Conservation (phyloP, 225 moss, liverwort and hornwort genomes). For the Bryum argenteum region DNA sequence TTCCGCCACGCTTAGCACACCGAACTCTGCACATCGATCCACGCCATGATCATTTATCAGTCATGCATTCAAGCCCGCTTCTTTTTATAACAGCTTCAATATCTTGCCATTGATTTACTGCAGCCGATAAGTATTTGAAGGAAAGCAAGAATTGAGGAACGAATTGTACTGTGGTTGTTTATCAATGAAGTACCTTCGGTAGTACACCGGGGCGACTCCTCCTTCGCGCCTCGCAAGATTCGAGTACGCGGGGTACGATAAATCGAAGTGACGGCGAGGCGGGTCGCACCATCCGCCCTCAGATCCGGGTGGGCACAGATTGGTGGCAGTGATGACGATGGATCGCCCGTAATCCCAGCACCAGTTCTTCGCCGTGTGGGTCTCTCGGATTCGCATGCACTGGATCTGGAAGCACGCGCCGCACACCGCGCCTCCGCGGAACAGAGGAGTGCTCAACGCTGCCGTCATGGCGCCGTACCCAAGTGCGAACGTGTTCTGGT, state of each 20-base stretch:
- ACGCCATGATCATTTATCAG: background rate
- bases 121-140: no score
- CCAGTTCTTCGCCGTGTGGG: slow-evolving; percentile 26
- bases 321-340: slow-evolving; percentile 52
- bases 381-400: slow-evolving; percentile 18
- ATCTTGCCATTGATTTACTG: no score
- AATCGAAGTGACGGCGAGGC: slow-evolving; percentile 45
- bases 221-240: slow-evolving; percentile 30
- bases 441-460: slow-evolving; percentile 47
- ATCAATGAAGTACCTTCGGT: slow-evolving; percentile 15
- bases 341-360: slow-evolving; percentile 26
- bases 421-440: slow-evolving; percentile 29
- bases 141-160: no score
- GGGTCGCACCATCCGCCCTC: slow-evolving; percentile 46
- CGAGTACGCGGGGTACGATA: slow-evolving; percentile 36
- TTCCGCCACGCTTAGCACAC: slow-evolving; percentile 20
- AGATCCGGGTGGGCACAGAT: slow-evolving; percentile 53
- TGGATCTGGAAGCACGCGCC: slow-evolving; percentile 42
- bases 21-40: background rate
- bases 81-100: no score
- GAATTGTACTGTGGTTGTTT: slow-evolving; percentile 10
- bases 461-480: slow-evolving; percentile 50
- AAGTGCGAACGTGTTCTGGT: slow-evolving; percentile 37
- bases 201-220: slow-evolving; percentile 47
- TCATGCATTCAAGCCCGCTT: slow-evolving; percentile 29